Evolutionary conservation across 106 monocot species (phyloP).

Genomic region (Hemerocallis citrina): DNA sequence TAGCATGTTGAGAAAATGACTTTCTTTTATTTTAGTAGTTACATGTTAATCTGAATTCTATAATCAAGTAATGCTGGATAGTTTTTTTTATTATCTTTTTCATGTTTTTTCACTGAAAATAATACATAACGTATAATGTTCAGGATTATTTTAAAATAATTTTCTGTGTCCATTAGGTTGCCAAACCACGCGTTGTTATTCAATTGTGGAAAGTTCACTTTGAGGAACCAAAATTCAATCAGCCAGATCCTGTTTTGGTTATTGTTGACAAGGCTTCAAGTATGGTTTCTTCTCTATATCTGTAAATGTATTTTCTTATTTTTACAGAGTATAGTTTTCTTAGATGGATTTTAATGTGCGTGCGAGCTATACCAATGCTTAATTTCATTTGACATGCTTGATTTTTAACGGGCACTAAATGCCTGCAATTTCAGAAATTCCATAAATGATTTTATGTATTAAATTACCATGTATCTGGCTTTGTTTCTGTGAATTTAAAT

Average conservation of each 20-base stretch:
- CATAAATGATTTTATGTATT: background rate
- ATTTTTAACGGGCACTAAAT: no score
- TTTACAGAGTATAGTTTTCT: background rate
- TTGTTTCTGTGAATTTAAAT: background rate
- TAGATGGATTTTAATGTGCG: background rate
- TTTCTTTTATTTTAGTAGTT: no score
- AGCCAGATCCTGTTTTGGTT: slow-evolving; percentile 53
- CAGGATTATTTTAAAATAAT: background rate
- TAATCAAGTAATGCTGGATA: background rate
- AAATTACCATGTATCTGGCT: background rate
- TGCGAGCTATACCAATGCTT: background rate
- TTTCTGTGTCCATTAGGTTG: slow-evolving; percentile 28
- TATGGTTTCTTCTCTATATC: slow-evolving; percentile 13
- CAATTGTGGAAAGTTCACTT: slow-evolving; percentile 66
- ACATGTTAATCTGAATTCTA: background rate
- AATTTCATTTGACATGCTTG: background rate
- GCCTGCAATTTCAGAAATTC: no score
- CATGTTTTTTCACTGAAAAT: background rate
- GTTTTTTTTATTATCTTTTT: background rate
- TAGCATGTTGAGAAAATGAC: no score
- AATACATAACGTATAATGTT: background rate
- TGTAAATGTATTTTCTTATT: background rate
- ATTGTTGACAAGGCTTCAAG: slow-evolving; percentile 65
- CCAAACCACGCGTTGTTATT: slow-evolving; percentile 42
- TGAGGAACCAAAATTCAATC: slow-evolving; percentile 58